Conservation (phyloP, 78 protist genomes). For the Polysphondylium violaceum region DNA sequence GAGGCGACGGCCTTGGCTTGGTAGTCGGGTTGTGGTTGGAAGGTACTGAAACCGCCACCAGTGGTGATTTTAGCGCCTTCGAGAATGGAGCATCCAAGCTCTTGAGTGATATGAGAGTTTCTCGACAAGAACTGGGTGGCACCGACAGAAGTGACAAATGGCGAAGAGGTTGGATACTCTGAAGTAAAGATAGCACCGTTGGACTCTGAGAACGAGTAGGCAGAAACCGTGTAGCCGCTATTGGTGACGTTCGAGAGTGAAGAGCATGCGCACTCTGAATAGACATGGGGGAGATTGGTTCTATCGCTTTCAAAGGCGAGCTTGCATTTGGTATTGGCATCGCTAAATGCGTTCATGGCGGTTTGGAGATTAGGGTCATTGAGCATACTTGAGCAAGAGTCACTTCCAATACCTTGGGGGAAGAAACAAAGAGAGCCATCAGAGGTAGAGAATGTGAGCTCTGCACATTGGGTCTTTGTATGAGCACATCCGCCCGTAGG, state of each 20-base stretch:
- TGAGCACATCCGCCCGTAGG: constrained; percentile 80
- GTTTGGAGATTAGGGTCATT: not conserved
- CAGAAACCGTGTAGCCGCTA: constrained; percentile 14
- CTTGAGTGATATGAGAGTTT: not conserved
- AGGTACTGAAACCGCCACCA: constrained; percentile 79
- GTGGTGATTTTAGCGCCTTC: constrained; percentile 50
- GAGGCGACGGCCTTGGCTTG: constrained; percentile 21
- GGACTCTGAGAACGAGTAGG: constrained; percentile 25
- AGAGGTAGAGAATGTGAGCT: not conserved
- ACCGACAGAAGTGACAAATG: constrained; percentile 71
- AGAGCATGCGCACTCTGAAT: constrained; percentile 45
- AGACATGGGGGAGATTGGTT: constrained; percentile 26
- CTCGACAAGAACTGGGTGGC: constrained; percentile 46
- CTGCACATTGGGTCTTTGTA: constrained; percentile 27
- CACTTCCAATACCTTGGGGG: constrained; percentile 64
- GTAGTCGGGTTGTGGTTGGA: constrained; percentile 62
- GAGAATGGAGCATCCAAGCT: constrained; percentile 32
- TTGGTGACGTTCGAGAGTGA: not conserved
- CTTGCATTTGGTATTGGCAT: constrained; percentile 12
- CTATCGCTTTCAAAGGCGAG: constrained; percentile 26
- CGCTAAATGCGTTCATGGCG: constrained; percentile 25
- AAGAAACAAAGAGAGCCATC: constrained; percentile 51
- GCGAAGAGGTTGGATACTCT: constrained; percentile 77
- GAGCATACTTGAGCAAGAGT: constrained; percentile 26
- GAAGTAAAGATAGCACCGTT: constrained; percentile 73